A percentile compares a stretch with the other conserved stretches of the same genome.
These are phyloP conservation scores for Leccinum subgranulosum DNA, from an alignment of 768 basidiomycete genomes.

Conservation along the genomic window DNA sequence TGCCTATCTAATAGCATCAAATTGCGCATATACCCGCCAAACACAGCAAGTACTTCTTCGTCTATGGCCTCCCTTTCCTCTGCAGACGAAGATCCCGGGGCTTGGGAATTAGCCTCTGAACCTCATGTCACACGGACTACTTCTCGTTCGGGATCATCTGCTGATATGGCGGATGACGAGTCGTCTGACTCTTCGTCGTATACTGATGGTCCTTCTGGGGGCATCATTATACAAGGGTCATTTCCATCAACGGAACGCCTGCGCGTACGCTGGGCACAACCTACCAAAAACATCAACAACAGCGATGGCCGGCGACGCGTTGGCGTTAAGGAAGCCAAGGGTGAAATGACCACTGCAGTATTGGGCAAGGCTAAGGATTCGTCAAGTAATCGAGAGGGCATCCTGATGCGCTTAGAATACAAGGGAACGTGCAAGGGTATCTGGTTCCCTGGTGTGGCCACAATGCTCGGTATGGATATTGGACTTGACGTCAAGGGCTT, in stretches of 20 bases:
- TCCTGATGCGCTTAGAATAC: conserved; percentile 66
- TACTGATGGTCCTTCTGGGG: conserved; percentile 51
- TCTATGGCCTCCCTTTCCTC: conserved; percentile 77
- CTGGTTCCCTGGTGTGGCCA: conserved; percentile 84
- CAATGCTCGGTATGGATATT: conserved; percentile 74
- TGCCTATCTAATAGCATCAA: conserved; percentile 76
- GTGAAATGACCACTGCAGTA: conserved; percentile 62
- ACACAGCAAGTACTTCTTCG: conserved; percentile 42
- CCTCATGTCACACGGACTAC: conserved; percentile 64
- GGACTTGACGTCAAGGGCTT: conserved; percentile 65
- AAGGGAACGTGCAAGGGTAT: conserved; percentile 71
- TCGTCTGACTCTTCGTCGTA: conserved; percentile 66
- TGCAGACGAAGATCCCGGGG: conserved; percentile 60
- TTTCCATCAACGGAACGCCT: conserved; percentile 77
- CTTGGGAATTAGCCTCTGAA: conserved; percentile 77
- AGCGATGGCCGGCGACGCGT: conserved; percentile 61
- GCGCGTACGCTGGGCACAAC: conserved; percentile 76
- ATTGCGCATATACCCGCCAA: conserved; percentile 70
- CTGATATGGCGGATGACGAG: conserved; percentile 78
- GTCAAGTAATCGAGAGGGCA: conserved; percentile 45
- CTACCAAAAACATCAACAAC: conserved; percentile 43
- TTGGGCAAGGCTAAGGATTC: conserved; percentile 45
- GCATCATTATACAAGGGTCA: conserved; percentile 68
- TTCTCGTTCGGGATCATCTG: conserved; percentile 58
- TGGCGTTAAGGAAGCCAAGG: conserved; percentile 64